Conservation (phyloP, 306 rosid genomes). For the Medicago ruthenica region DNA sequence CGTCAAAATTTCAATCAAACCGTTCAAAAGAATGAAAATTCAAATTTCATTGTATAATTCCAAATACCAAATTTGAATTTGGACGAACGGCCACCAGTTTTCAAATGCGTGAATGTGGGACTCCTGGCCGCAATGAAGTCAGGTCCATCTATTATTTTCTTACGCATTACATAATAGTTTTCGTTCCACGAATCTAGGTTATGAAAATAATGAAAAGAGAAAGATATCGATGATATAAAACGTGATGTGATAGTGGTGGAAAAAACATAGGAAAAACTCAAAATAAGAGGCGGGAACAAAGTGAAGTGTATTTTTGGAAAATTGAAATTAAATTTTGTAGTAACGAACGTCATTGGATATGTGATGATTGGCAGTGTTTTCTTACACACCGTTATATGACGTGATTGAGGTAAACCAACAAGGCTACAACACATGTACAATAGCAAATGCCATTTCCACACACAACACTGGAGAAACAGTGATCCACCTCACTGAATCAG, state of each 20-base stretch:
- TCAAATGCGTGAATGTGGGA: too few relatives aligned
- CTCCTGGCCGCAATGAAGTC: neutral
- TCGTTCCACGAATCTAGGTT: neutral
- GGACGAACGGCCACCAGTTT: neutral
- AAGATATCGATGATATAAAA: neutral
- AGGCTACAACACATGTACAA: constrained; percentile 59
- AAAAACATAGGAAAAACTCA: neutral
- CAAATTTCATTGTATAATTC: too few relatives aligned
- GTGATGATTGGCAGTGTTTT: constrained; percentile 65
- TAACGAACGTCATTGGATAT: neutral
- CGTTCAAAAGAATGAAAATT: neutral
- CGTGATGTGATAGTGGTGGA: neutral
- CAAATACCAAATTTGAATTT: too few relatives aligned
- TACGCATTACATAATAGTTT: neutral
- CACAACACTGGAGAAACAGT: constrained; percentile 67
- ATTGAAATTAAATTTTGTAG: neutral
- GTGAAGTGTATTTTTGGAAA: constrained; percentile 4
- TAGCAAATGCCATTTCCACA: constrained; percentile 52
- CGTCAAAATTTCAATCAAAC: too few relatives aligned
- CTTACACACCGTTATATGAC: constrained; percentile 74
- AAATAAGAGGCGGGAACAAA: neutral
- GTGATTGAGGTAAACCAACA: constrained; percentile 64
- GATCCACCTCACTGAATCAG: constrained; percentile 53
- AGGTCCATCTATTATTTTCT: neutral
- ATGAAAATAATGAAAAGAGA: too few relatives aligned